Conservation (phyloP, 768 basidiomycete species). For the Chalciporus sphaerocephalus region DNA sequence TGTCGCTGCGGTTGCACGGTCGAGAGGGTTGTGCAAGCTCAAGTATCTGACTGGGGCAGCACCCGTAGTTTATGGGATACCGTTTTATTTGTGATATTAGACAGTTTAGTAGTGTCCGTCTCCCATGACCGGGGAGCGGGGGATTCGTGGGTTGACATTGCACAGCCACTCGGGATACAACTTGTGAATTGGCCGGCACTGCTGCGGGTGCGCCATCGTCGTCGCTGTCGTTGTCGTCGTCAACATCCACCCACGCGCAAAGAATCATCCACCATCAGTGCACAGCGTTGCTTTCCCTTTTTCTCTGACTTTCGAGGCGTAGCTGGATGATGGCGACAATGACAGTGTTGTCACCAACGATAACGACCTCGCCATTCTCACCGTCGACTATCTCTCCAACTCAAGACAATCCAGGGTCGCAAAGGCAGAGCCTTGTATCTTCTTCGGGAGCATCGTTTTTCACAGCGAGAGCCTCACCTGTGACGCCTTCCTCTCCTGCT, state of each 20-base stretch:
- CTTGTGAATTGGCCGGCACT: background rate
- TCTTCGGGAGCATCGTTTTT: slow-evolving; percentile 25
- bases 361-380: slow-evolving; percentile 16
- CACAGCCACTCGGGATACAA: slow-evolving; percentile 14
- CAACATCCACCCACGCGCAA: background rate
- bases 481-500: slow-evolving; percentile 17
- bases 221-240: background rate
- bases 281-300: background rate
- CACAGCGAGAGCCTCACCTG: slow-evolving; percentile 26
- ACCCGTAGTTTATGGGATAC: slow-evolving; percentile 92
- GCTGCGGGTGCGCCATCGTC: background rate
- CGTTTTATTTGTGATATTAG: slow-evolving; percentile 63
- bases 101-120: background rate
- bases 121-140: background rate
- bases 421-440: slow-evolving; percentile 25
- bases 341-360: slow-evolving; percentile 10
- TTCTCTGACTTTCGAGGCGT: background rate
- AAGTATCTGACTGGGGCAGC: slow-evolving; percentile 94
- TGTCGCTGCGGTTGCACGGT: slow-evolving; percentile 72
- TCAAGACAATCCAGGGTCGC: slow-evolving; percentile 11
- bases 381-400: slow-evolving; percentile 10
- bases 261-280: background rate
- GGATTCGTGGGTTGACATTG: background rate
- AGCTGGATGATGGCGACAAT: slow-evolving; percentile 9
- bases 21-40: slow-evolving; percentile 80